Base-by-base conservation (phyloP, 352 stramenopile species). In the Phytophthora macrochlamydospora region DNA sequence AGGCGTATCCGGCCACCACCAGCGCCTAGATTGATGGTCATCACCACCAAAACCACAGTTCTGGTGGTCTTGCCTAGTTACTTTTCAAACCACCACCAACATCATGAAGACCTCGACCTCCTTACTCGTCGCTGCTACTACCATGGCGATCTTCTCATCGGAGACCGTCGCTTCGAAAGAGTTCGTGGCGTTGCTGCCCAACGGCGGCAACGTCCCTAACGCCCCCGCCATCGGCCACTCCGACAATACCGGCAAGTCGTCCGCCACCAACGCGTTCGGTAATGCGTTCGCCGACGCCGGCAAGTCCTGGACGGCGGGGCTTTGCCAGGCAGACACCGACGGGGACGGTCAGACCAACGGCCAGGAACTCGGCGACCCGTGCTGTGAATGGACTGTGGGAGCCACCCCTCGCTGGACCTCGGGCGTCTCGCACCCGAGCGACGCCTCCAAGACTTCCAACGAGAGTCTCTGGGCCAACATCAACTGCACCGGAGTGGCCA, bases 301-400 rank as follows among this genome's bases (percentile, higher is more conserved):
- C 32, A 49, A 65, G 4, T 49, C 30, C 49, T 74, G 66, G 66
- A 74, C 62, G 18, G 40, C 37, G 13, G 57, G 40, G 14, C 31
- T 74, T 29, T 71, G 67, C 31, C 31, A 71, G 53, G 49, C 53
- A 18, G 66, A 74, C 51, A 32, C 65, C 35, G 85, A 94, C 40
- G 78, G 80, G 30, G 87, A 94, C 59, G 87, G 87, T 7, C 68
- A 78, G 33, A 92, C 84, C 24, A 94, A 94, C 68, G 86, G 86
- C 46, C 62, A 92, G 59, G 86, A 94, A 59, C 76, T 93, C 14
- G 87, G 87, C 8, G 87, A 94, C 59, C 85, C 84, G 54, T 81
- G 77, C 71, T 94, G 85, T 65, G 56, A 65, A 30, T 61, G 56
- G 45, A 50, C 43, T 13, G 29, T 45, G 24, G 45, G 45, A 1